Conservation (phyloP, 2,329 filamentous ascomycete species). For the Cylindrodendrum hubeiense region DNA sequence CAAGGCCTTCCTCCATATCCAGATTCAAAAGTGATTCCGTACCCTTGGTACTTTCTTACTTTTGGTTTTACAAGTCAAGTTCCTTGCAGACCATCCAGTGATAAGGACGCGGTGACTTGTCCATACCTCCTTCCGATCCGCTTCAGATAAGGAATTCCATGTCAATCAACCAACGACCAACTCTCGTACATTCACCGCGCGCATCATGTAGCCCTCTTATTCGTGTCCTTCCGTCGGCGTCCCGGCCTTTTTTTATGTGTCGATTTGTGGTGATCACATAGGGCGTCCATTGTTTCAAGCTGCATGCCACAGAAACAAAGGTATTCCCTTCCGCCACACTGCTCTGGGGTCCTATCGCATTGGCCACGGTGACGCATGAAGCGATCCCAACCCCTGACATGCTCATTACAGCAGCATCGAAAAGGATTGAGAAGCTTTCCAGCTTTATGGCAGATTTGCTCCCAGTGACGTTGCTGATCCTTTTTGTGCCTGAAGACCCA, state of each 20-base stretch:
- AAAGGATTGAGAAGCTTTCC: background rate
- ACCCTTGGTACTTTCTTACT: too few species aligned
- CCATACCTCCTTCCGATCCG: too few species aligned
- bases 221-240: background rate
- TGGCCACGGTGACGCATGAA: background rate
- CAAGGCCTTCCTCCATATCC: too few species aligned
- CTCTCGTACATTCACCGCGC: too few species aligned
- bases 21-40: too few species aligned
- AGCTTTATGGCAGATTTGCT: background rate
- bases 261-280: background rate
- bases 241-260: background rate
- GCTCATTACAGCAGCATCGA: background rate
- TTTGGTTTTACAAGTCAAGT: too few species aligned
- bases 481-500: background rate
- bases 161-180: background rate
- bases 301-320: background rate
- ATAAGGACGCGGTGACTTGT: too few species aligned
- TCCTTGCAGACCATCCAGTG: too few species aligned
- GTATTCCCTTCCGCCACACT: background rate
- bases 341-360: background rate
- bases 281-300: background rate
- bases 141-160: background rate
- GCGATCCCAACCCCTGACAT: background rate
- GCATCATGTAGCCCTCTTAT: background rate
- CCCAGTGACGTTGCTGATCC: background rate